phyloP scores from a whole-genome alignment of 441 rosid genomes.

The Theobroma grandiflorum region DNA sequence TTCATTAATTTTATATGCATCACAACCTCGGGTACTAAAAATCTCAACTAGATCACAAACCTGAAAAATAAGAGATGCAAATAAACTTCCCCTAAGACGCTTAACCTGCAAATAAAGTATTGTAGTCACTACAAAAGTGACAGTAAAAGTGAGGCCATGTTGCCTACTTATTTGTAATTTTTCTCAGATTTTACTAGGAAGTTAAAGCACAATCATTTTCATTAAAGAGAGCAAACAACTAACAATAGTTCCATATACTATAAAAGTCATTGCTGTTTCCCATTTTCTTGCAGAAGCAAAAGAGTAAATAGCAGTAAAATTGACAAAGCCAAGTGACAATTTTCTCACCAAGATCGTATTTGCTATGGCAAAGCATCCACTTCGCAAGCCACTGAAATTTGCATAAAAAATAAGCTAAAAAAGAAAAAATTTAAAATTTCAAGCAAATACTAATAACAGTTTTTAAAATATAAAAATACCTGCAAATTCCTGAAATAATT shows the following conservation, averaged over 20 bases:
- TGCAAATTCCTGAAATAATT: slow-evolving; percentile 58
- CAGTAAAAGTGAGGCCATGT: not conserved
- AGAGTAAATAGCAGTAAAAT: slow-evolving; percentile 1
- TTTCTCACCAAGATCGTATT: slow-evolving; percentile 51
- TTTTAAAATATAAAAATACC: slow-evolving; percentile 31
- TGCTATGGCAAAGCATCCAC: slow-evolving; percentile 59
- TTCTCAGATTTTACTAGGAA: not conserved
- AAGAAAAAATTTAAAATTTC: not conserved
- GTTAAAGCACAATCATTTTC: not conserved
- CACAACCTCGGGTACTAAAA: slow-evolving; percentile 3
- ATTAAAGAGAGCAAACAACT: not conserved
- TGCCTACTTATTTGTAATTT: not conserved
- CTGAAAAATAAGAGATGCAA: slow-evolving; percentile 53
- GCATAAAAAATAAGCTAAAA: slow-evolving; percentile 3
- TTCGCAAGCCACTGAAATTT: slow-evolving; percentile 55
- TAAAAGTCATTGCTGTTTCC: not conserved
- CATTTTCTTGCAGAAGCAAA: not conserved
- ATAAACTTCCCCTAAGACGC: slow-evolving; percentile 52
- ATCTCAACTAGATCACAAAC: slow-evolving; percentile 32
- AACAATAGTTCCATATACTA: not conserved
- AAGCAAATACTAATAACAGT: not conserved
- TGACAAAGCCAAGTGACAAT: not conserved
- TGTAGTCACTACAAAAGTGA: not conserved
- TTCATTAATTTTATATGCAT: not conserved
- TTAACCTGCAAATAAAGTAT: slow-evolving; percentile 48